phyloP scores from a whole-genome alignment of 805 yeast genomes.

The Schwanniomyces occidentalis region DNA sequence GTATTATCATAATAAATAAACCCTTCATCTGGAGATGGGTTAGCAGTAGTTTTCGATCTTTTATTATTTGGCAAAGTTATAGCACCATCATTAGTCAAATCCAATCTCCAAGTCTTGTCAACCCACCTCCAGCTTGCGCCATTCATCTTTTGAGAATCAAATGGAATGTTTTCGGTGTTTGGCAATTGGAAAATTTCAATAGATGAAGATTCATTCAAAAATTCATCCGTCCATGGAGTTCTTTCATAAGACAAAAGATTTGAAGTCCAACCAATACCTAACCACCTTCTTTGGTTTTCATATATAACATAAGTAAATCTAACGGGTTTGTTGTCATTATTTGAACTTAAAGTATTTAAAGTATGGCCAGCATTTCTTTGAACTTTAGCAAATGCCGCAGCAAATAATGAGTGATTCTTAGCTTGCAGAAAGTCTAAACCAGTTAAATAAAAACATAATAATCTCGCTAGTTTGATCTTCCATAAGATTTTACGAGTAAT shows the following conservation, averaged over 20 bases:
- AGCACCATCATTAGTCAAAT: constrained; percentile 84
- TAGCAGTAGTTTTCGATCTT: constrained; percentile 55
- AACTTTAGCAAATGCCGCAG: constrained; percentile 56
- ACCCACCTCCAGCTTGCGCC: constrained; percentile 94
- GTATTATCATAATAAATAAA: constrained; percentile 88
- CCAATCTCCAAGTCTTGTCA: constrained; percentile 89
- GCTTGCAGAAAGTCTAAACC: constrained; percentile 73
- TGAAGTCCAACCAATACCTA: constrained; percentile 97
- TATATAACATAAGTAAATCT: constrained; percentile 88
- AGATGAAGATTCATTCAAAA: constrained; percentile 78
- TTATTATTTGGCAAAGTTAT: constrained; percentile 67
- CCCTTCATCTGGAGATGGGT: constrained; percentile 81
- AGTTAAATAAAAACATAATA: constrained; percentile 76
- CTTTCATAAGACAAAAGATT: constrained; percentile 89
- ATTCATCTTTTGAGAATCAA: constrained; percentile 42
- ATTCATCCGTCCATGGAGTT: constrained; percentile 97
- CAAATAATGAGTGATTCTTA: constrained; percentile 48
- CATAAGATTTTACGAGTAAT: constrained; percentile 83
- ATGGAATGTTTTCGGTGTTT: constrained; percentile 49
- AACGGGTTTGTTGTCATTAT: constrained; percentile 46
- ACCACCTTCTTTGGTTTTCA: constrained; percentile 96
- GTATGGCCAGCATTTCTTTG: constrained; percentile 34
- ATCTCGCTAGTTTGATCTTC: constrained; percentile 73
- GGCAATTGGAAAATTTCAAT: constrained; percentile 82
- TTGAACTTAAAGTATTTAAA: constrained; percentile 16